phyloP scores from a whole-genome alignment of 176 grass and related monocot genomes.

The Panicum miliaceum region DNA sequence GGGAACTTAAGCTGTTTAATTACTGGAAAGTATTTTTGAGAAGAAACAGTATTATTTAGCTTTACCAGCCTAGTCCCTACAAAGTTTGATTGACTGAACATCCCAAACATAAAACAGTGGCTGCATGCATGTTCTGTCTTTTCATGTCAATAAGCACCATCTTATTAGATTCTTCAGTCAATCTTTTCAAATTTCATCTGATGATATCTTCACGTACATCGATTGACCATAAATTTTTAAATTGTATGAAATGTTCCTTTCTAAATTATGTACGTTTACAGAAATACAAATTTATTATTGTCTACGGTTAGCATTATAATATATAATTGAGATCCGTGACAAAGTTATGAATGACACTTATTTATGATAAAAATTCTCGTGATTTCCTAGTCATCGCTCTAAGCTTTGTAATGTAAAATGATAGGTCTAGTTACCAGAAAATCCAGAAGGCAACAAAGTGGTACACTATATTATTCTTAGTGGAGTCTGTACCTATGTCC shows the following conservation, averaged over 20 bases:
- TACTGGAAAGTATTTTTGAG: too few species aligned
- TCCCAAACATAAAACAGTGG: neutral
- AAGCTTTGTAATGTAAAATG: neutral
- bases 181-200: neutral
- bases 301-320: neutral
- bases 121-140: neutral
- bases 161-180: neutral
- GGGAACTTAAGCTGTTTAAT: neutral
- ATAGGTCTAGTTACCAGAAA: slow-evolving; percentile 11
- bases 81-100: too few species aligned
- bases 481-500: slow-evolving; percentile 46
- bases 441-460: slow-evolving; percentile 33
- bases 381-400: neutral
- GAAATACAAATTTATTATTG: neutral
- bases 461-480: neutral
- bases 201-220: neutral
- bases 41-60: too few species aligned
- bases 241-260: neutral
- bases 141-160: neutral
- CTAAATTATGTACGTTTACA: neutral
- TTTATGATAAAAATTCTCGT: neutral
- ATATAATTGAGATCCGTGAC: neutral
- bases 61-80: too few species aligned
- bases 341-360: too few species aligned
- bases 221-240: neutral